Evolutionary conservation across 176 grass and related monocot genomes (phyloP).

Genomic region (Eleusine coracana): DNA sequence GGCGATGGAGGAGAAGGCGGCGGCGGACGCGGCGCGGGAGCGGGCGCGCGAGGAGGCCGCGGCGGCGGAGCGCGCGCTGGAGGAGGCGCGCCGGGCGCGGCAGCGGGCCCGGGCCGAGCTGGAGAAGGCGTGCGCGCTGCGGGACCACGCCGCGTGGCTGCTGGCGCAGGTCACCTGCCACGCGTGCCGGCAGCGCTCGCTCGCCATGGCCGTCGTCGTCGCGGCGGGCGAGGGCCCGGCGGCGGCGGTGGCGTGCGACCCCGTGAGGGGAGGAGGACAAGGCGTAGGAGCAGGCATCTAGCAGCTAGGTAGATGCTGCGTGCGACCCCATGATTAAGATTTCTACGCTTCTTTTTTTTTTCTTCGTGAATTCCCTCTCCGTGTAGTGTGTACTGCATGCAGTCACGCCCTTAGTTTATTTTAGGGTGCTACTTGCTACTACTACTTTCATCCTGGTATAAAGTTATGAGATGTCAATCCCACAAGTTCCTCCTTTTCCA

Average conservation of each 20-base stretch:
- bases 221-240: conserved; percentile 27
- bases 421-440: conserved; percentile 22
- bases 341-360: too few relatives aligned
- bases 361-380: background rate
- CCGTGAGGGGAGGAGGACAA: conserved; percentile 31
- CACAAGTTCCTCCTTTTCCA: background rate
- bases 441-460: background rate
- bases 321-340: too few relatives aligned
- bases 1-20: conserved; percentile 62
- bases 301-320: background rate
- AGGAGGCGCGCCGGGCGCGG: conserved; percentile 67
- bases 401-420: background rate
- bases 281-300: conserved; percentile 43
- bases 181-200: conserved; percentile 64
- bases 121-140: conserved; percentile 62
- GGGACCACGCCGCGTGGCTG: conserved; percentile 64
- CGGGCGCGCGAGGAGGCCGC: conserved; percentile 59
- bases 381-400: background rate
- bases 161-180: conserved; percentile 85
- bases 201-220: conserved; percentile 38
- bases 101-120: conserved; percentile 73
- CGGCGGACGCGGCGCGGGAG: conserved; percentile 56
- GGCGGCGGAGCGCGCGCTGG: conserved; percentile 67
- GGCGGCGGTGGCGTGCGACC: conserved; percentile 39
- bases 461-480: background rate